phyloP scores from a whole-genome alignment of 805 yeast genomes.

The Wickerhamiella parazyma region DNA sequence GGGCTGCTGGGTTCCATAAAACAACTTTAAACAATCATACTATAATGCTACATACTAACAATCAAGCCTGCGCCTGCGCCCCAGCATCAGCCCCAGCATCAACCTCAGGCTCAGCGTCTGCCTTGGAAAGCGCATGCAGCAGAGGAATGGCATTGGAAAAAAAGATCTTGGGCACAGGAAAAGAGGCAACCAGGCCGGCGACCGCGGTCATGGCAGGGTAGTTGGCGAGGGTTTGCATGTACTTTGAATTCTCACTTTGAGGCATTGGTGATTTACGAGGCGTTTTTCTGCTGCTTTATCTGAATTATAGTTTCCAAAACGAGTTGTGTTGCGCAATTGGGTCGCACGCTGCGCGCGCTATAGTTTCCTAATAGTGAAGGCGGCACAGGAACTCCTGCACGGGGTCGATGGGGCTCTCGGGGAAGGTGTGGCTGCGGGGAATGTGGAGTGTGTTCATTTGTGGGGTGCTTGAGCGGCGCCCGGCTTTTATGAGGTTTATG shows the following conservation, averaged over 20 bases:
- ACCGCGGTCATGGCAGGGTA: conserved; percentile 46
- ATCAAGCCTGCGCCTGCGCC: too few species aligned
- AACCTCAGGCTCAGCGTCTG: neutral
- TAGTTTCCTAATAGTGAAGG: neutral
- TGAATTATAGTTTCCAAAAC: neutral
- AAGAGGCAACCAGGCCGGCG: conserved; percentile 44
- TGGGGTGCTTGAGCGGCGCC: too few species aligned
- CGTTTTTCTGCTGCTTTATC: neutral
- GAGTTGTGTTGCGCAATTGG: neutral
- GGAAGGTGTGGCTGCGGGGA: neutral
- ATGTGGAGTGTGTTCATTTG: neutral
- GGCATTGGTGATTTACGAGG: neutral
- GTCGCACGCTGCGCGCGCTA: too few species aligned
- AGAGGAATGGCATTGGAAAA: conserved; percentile 50
- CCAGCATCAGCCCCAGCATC: neutral
- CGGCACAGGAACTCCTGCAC: neutral
- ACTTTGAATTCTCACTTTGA: conserved; percentile 20
- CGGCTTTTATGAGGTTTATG: too few species aligned
- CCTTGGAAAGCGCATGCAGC: conserved; percentile 29
- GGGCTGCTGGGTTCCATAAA: neutral
- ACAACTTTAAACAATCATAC: too few species aligned
- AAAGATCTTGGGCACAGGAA: conserved; percentile 44
- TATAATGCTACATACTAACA: neutral
- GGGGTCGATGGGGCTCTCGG: neutral
- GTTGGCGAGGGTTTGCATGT: conserved; percentile 38